These are phyloP conservation scores for Lecanicillium sp. DNA, from an alignment of 2,329 filamentous ascomycete species.

Conservation along the genomic window DNA sequence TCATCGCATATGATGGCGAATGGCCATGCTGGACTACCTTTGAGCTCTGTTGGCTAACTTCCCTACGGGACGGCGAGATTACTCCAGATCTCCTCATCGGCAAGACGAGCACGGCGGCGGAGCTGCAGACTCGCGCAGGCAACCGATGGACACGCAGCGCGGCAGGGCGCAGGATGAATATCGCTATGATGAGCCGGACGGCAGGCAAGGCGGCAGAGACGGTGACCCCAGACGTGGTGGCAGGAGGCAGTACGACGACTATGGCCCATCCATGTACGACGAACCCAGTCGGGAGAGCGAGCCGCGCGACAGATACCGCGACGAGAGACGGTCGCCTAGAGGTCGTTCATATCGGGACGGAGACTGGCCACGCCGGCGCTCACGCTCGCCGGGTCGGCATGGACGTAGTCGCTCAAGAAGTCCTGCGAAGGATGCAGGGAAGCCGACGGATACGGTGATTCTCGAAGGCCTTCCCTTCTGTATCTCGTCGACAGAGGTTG, in stretches of 20 bases:
- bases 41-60: slow-evolving; percentile 36
- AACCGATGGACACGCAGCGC: slow-evolving; percentile 17
- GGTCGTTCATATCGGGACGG: slow-evolving; percentile 10
- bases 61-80: slow-evolving; percentile 33
- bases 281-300: slow-evolving; percentile 24
- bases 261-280: slow-evolving; percentile 29
- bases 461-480: slow-evolving; percentile 45
- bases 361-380: slow-evolving; percentile 9
- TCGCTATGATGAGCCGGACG: slow-evolving; percentile 12
- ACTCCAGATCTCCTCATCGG: slow-evolving; percentile 34
- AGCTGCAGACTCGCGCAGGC: slow-evolving; percentile 18
- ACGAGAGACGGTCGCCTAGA: slow-evolving; percentile 9
- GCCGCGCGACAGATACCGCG: slow-evolving; percentile 15
- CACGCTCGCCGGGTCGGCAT: slow-evolving; percentile 5
- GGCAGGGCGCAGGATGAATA: slow-evolving; percentile 11
- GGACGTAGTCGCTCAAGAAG: slow-evolving; percentile 24
- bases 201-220: neutral
- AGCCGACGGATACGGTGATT: slow-evolving; percentile 44
- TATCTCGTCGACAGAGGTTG: slow-evolving; percentile 44
- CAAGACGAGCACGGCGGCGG: slow-evolving; percentile 27
- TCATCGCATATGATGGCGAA: neutral
- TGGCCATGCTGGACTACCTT: slow-evolving; percentile 9
- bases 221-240: slow-evolving; percentile 1
- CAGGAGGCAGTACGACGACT: slow-evolving; percentile 1
- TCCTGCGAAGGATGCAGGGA: slow-evolving; percentile 28